Evolutionary conservation across 2,329 filamentous ascomycete species (phyloP).

Genomic region (Fusarium chuoi): DNA sequence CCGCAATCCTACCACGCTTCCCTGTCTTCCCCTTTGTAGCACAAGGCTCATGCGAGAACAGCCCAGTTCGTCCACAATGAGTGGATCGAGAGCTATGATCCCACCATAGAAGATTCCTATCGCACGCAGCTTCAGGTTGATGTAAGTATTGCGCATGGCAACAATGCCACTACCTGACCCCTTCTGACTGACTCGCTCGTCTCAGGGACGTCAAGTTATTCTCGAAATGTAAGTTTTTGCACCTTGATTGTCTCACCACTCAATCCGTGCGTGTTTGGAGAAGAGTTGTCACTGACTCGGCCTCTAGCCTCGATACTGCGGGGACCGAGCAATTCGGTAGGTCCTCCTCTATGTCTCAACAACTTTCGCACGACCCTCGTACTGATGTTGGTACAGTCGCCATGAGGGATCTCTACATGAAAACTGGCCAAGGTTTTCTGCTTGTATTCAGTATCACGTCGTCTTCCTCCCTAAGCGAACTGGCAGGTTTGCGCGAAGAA

Average conservation of each 20-base stretch:
- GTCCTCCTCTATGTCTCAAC: slow-evolving; percentile 47
- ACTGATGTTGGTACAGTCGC: slow-evolving; percentile 57
- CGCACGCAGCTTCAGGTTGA: slow-evolving; percentile 82
- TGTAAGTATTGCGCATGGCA: slow-evolving; percentile 64
- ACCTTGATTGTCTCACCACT: not conserved
- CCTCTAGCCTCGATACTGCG: slow-evolving; percentile 80
- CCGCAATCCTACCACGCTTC: slow-evolving; percentile 17
- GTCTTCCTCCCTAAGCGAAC: slow-evolving; percentile 81
- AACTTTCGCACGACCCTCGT: slow-evolving; percentile 19
- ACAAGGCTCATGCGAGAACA: slow-evolving; percentile 49
- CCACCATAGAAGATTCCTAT: slow-evolving; percentile 82
- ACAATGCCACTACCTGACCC: slow-evolving; percentile 13
- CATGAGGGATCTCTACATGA: slow-evolving; percentile 89
- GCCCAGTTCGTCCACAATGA: slow-evolving; percentile 95
- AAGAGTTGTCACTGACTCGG: slow-evolving; percentile 36
- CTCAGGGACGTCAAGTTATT: slow-evolving; percentile 84
- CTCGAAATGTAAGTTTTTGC: slow-evolving; percentile 78
- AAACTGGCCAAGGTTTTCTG: slow-evolving; percentile 90
- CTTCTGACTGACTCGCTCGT: slow-evolving; percentile 46
- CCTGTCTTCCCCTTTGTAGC: slow-evolving; percentile 26
- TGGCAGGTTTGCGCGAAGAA: slow-evolving; percentile 84
- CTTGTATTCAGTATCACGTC: slow-evolving; percentile 94
- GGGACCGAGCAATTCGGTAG: slow-evolving; percentile 93
- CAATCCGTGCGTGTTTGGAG: slow-evolving; percentile 29
- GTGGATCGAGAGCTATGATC: slow-evolving; percentile 90